Evolutionary conservation across 2,329 filamentous ascomycete genomes (phyloP).

Genomic region (Boeremia exigua): DNA sequence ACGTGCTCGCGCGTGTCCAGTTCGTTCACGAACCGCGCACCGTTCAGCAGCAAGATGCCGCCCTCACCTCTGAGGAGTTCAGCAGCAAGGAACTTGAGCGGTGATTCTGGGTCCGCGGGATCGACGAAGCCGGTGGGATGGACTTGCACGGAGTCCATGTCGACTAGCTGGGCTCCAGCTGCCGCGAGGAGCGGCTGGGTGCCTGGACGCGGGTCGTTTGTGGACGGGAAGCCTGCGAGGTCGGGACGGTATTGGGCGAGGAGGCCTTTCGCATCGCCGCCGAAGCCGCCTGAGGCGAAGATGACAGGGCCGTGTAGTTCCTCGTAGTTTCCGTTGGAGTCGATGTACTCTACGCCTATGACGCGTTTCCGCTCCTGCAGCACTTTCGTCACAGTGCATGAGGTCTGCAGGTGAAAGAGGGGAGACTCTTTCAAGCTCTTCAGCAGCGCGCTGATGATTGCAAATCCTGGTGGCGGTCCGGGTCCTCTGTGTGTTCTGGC

Average conservation of each 20-base stretch:
- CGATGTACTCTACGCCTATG: constrained; percentile 60
- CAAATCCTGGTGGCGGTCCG: constrained; percentile 64
- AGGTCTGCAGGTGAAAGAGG: constrained; percentile 60
- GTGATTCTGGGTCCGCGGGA: constrained; percentile 51
- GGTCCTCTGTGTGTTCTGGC: constrained; percentile 65
- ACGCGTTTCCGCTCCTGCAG: constrained; percentile 49
- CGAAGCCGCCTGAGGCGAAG: constrained; percentile 68
- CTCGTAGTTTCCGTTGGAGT: constrained; percentile 43
- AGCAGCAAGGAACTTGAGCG: constrained; percentile 68
- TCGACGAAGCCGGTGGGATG: constrained; percentile 71
- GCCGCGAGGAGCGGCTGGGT: constrained; percentile 55
- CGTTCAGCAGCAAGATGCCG: constrained; percentile 61
- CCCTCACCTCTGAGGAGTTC: constrained; percentile 69
- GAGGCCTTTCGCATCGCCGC: constrained; percentile 64
- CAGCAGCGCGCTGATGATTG: constrained; percentile 63
- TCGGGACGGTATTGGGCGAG: constrained; percentile 65
- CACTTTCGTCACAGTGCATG: constrained; percentile 61
- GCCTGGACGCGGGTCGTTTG: constrained; percentile 65
- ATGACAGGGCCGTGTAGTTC: constrained; percentile 62
- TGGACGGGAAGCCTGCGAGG: constrained; percentile 65
- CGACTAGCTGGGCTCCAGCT: constrained; percentile 51
- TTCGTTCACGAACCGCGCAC: constrained; percentile 67
- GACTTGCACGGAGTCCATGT: constrained; percentile 64
- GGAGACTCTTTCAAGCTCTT: constrained; percentile 57
- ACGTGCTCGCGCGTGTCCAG: constrained; percentile 65